A percentile compares a stretch with the other conserved stretches of the same genome.
Evolutionary conservation across 371 early-diverging fungal genomes (phyloP).

Genomic region (Lichtheimia ramosa): DNA sequence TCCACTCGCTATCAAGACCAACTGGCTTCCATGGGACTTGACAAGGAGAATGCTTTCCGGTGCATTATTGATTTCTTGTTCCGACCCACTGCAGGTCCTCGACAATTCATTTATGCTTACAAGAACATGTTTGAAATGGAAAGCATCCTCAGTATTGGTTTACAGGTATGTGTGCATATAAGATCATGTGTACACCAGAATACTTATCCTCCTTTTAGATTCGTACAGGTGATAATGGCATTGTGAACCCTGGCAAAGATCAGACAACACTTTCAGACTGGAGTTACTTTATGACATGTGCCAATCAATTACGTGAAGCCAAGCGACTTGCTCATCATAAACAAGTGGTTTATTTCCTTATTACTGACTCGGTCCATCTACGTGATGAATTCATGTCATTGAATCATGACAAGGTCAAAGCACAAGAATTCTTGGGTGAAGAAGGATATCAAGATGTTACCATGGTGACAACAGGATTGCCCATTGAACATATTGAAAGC

Average conservation of each 20-base stretch:
- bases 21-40: conserved; percentile 33
- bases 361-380: conserved; percentile 43
- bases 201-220: conserved; percentile 17
- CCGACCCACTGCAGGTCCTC: conserved; percentile 44
- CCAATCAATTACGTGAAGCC: conserved; percentile 37
- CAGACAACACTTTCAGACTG: conserved; percentile 34
- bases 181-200: too few relatives aligned
- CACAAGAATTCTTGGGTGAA: conserved; percentile 23
- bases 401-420: conserved; percentile 24
- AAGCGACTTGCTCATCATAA: conserved; percentile 36
- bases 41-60: conserved; percentile 41
- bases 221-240: conserved; percentile 42
- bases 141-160: conserved; percentile 44
- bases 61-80: conserved; percentile 49
- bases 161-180: conserved; percentile 21
- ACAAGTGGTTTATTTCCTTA: conserved; percentile 42
- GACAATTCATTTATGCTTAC: conserved; percentile 51
- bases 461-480: conserved; percentile 46
- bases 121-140: conserved; percentile 42
- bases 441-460: conserved; percentile 23
- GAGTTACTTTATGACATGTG: conserved; percentile 49
- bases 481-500: conserved; percentile 52
- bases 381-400: conserved; percentile 42
- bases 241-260: conserved; percentile 43
- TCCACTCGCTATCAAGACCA: conserved; percentile 27